phyloP scores from a whole-genome alignment of 1,139 yeast genomes.

The Sugiyamaella grinbergsii region DNA sequence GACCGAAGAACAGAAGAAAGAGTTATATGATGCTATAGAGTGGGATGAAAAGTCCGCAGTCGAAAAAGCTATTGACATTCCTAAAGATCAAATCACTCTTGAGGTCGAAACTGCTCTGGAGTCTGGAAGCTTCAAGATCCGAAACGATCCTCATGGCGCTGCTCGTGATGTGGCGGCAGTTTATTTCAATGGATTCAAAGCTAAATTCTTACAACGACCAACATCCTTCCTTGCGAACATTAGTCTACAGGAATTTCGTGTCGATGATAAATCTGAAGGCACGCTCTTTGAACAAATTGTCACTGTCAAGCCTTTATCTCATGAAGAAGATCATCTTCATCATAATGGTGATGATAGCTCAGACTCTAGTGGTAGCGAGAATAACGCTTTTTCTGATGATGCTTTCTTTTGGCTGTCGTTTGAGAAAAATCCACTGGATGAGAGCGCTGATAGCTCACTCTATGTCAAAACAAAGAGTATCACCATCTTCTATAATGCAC shows the following conservation, averaged over 20 bases:
- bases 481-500: constrained; percentile 85
- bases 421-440: constrained; percentile 85
- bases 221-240: constrained; percentile 74
- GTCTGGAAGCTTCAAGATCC: constrained; percentile 75
- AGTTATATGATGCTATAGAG: constrained; percentile 90
- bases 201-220: constrained; percentile 73
- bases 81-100: constrained; percentile 69
- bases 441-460: constrained; percentile 75
- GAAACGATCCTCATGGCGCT: constrained; percentile 41
- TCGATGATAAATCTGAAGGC: constrained; percentile 80
- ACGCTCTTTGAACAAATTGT: constrained; percentile 82
- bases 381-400: constrained; percentile 36
- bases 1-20: constrained; percentile 56
- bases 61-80: constrained; percentile 60
- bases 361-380: constrained; percentile 2
- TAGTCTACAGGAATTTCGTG: constrained; percentile 75
- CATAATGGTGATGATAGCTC: constrained; percentile 21
- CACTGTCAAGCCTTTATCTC: constrained; percentile 67
- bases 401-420: constrained; percentile 84
- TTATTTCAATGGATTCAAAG: constrained; percentile 78
- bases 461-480: constrained; percentile 78
- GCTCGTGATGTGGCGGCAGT: constrained; percentile 65
- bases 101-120: constrained; percentile 69
- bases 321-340: constrained; percentile 27
- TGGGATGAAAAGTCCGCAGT: constrained; percentile 70